Conservation (phyloP, 352 stramenopile genomes). For the Globisporangium emineosum region DNA sequence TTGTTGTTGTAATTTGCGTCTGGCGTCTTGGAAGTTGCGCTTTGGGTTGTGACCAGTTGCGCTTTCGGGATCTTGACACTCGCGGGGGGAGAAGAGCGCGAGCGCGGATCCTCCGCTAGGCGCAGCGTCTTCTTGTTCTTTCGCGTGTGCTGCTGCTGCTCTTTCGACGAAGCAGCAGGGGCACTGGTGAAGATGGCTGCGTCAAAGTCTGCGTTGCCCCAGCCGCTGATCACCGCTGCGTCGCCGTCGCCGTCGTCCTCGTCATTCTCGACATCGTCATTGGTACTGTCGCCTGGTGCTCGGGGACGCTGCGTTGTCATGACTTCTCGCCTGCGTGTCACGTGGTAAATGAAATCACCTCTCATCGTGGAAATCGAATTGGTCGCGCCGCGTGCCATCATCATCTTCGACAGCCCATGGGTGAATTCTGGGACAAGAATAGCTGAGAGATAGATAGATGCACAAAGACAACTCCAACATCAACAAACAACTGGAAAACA, state of each 20-base stretch:
- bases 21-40: background rate
- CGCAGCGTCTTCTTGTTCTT: background rate
- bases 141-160: background rate
- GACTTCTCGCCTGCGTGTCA: background rate
- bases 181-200: conserved; percentile 1
- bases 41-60: background rate
- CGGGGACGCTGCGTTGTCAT: background rate
- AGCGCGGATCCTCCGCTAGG: background rate
- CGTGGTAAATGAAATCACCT: no score
- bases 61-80: background rate
- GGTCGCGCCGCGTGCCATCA: no score
- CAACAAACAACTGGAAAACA: no score
- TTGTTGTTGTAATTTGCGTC: no score
- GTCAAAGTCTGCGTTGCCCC: conserved; percentile 23
- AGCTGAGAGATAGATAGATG: no score
- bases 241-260: conserved; percentile 13
- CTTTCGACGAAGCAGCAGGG: background rate
- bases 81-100: background rate
- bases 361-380: no score
- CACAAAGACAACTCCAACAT: no score
- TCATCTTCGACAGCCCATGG: no score
- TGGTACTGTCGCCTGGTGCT: conserved; percentile 1
- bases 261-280: background rate
- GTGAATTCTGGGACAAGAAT: no score
- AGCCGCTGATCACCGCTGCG: conserved; percentile 22